A percentile compares a stretch with the other conserved stretches of the same genome.
phyloP scores from a whole-genome alignment of 2,329 filamentous ascomycete species.

The Lojkania enalia region DNA sequence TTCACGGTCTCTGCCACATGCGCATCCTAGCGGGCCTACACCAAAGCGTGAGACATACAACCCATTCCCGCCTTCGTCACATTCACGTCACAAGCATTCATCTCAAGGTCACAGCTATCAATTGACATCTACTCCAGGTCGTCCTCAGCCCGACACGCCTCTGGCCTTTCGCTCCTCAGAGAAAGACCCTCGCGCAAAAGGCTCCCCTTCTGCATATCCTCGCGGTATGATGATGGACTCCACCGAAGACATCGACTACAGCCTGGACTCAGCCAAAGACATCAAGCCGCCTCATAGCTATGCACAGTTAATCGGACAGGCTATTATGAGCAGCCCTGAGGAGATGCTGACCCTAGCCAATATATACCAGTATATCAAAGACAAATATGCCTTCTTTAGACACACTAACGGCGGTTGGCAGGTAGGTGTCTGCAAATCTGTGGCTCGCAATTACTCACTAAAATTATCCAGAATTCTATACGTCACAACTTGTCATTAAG shows the following conservation, averaged over 20 bases:
- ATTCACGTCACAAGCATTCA: constrained; percentile 36
- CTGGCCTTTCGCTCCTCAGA: constrained; percentile 42
- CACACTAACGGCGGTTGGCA: constrained; percentile 89
- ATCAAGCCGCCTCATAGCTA: constrained; percentile 97
- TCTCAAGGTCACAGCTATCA: constrained; percentile 37
- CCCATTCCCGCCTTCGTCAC: constrained; percentile 43
- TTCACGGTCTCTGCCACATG: constrained; percentile 36
- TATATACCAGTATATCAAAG: constrained; percentile 92
- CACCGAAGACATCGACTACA: constrained; percentile 70
- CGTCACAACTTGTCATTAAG: constrained; percentile 94
- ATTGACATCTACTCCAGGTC: constrained; percentile 43
- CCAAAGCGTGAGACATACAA: constrained; percentile 44
- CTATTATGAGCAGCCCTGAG: constrained; percentile 83
- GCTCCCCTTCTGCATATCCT: constrained; percentile 53
- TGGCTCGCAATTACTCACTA: not conserved
- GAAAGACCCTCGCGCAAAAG: constrained; percentile 43
- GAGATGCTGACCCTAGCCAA: constrained; percentile 88
- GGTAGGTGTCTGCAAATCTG: constrained; percentile 53
- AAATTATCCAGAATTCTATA: constrained; percentile 75
- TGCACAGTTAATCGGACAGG: constrained; percentile 94
- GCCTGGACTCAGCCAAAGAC: constrained; percentile 80
- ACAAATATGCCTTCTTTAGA: constrained; percentile 90
- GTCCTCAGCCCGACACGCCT: constrained; percentile 37
- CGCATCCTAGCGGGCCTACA: constrained; percentile 38
- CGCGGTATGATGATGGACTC: constrained; percentile 57